phyloP scores from a whole-genome alignment of 805 yeast genomes.

The Candida coleopterorum region DNA sequence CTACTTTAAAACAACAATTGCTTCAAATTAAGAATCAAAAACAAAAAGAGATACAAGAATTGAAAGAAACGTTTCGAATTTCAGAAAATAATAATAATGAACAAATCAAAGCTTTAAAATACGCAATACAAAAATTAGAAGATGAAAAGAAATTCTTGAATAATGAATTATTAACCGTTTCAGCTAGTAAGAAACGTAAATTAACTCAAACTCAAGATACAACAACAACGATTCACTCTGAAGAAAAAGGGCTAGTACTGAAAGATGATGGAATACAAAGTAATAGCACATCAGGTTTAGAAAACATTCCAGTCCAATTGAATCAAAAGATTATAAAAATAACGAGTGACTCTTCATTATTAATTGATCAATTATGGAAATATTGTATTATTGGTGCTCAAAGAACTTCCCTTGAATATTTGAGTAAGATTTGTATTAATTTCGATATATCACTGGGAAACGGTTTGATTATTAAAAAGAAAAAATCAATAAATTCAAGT shows the following conservation, averaged over 20 bases:
- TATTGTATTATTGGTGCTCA: slow-evolving; percentile 33
- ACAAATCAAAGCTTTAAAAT: slow-evolving; percentile 25
- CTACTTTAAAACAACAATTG: slow-evolving; percentile 67
- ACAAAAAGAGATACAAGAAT: slow-evolving; percentile 29
- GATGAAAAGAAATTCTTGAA: slow-evolving; percentile 40
- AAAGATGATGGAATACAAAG: not conserved
- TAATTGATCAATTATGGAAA: slow-evolving; percentile 33
- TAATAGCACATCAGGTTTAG: not conserved
- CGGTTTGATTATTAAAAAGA: slow-evolving; percentile 17
- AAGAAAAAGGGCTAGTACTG: not conserved
- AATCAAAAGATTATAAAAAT: slow-evolving; percentile 17
- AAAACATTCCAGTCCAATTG: slow-evolving; percentile 4
- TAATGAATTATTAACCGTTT: slow-evolving; percentile 29
- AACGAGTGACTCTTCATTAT: slow-evolving; percentile 28
- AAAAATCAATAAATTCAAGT: slow-evolving; percentile 30
- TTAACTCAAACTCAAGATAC: not conserved
- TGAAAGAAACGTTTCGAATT: slow-evolving; percentile 16
- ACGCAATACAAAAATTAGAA: slow-evolving; percentile 32
- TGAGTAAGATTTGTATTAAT: slow-evolving; percentile 29
- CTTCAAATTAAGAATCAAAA: slow-evolving; percentile 40
- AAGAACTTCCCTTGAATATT: slow-evolving; percentile 26
- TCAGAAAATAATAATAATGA: slow-evolving; percentile 22
- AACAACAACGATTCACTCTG: not conserved
- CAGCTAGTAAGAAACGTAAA: slow-evolving; percentile 15
- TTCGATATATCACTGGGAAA: slow-evolving; percentile 14